Evolutionary conservation across 805 yeast species (phyloP), one percentile per base, ranked within the genome.

Genomic region (Cyberlindnera lachancei): DNA sequence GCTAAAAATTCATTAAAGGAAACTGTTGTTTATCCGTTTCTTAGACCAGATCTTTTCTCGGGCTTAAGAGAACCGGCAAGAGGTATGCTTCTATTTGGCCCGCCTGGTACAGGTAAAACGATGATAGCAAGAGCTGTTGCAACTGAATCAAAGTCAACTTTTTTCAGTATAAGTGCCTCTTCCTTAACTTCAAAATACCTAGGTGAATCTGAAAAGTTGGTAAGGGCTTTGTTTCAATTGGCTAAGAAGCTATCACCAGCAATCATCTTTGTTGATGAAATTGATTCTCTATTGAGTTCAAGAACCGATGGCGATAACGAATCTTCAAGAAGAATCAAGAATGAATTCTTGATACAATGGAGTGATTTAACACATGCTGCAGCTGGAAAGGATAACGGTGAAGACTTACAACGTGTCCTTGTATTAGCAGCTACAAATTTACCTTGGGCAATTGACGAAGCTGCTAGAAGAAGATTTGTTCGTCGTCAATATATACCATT

Each of bases 71-170:
- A 88, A 58, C 98, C 98, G 1, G 92, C 95, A 0, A 64, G 96
- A 46, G 98, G 98, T 4, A 88, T 90, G 96, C 64, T 90, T 18
- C 60, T 90, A 27, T 90, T 90, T 60, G 98, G 98, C 0, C 98
- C 98, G 1, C 97, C 98, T 0, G 98, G 98, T 7, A 90, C 98
- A 0, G 98, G 98, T 38, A 90, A 90, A 49, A 90, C 98, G 0
- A 90, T 92, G 98, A 68, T 90, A 42, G 97, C 97, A 0, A 68
- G 95, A 43, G 96, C 98, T 0, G 97, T 92, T 6, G 97, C 97
- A 1, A 87, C 96, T 0, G 97, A 92, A 58, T 83, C 95, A 4
- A 80, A 83, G 39, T 85, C 96, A 0, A 90, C 97, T 0, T 90
- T 90, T 55, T 90, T 90, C 54, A 77, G 94, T 23, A 88, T 90